Percentiles rank a stretch among this genome's conserved stretches.
phyloP scores from a whole-genome alignment of 805 yeast species.

The Pichia rugopelliculosa region DNA sequence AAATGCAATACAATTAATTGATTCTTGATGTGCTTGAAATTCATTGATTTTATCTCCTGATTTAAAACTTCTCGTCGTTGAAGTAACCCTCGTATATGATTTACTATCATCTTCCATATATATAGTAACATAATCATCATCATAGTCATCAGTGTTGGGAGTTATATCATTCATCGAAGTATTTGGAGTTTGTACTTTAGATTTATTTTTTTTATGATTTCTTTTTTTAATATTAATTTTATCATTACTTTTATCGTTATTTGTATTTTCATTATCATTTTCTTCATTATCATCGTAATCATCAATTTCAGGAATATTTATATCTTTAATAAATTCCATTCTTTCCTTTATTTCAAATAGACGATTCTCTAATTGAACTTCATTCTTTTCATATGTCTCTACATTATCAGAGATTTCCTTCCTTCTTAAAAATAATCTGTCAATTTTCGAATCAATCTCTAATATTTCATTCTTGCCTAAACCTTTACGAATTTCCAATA shows the following conservation, averaged over 20 bases:
- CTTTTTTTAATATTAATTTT: background rate
- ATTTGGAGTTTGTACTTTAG: constrained; percentile 28
- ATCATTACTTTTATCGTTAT: background rate
- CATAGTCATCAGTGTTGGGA: constrained; percentile 26
- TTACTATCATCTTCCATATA: constrained; percentile 28
- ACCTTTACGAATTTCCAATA: constrained; percentile 56
- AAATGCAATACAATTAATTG: constrained; percentile 55
- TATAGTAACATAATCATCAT: constrained; percentile 21
- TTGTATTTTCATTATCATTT: background rate
- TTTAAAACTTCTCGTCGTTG: constrained; percentile 43
- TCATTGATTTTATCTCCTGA: constrained; percentile 49
- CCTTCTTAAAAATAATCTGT: constrained; percentile 43
- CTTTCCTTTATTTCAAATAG: constrained; percentile 37
- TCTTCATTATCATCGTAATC: constrained; percentile 6
- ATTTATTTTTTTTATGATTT: constrained; percentile 9
- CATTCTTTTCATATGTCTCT: constrained; percentile 54
- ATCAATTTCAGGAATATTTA: constrained; percentile 24
- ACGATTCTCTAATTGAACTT: constrained; percentile 45
- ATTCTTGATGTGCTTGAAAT: constrained; percentile 45
- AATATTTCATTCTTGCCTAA: constrained; percentile 56
- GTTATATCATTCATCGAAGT: background rate
- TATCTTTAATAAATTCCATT: constrained; percentile 36
- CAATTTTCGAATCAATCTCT: constrained; percentile 54
- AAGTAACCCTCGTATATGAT: constrained; percentile 18
- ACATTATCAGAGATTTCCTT: constrained; percentile 50